A percentile compares a stretch with the other conserved stretches of the same genome.
Conservation (phyloP, 2,329 filamentous ascomycete genomes). For the Sclerotiophoma versabilis region DNA sequence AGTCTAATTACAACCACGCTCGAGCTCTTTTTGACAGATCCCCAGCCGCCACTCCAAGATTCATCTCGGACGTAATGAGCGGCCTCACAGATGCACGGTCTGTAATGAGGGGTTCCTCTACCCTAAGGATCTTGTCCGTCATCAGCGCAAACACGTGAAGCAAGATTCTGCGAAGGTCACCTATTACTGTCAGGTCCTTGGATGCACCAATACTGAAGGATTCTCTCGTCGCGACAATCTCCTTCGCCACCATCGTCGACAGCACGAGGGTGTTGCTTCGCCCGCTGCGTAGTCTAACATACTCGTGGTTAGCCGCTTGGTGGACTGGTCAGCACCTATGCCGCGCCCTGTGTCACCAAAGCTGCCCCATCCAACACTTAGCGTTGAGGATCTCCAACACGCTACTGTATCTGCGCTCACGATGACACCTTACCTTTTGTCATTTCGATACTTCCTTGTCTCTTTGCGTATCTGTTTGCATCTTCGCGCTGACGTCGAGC, state of each 20-base stretch:
- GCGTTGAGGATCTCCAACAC: not conserved
- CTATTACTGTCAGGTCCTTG: conserved; percentile 34
- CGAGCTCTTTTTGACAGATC: conserved; percentile 16
- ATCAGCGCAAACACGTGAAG: conserved; percentile 36
- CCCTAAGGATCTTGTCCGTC: conserved; percentile 44
- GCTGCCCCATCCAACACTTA: not conserved
- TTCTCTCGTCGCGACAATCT: conserved; percentile 48
- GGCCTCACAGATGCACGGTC: conserved; percentile 42
- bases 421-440: not conserved
- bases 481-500: not conserved
- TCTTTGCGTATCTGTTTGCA: not conserved
- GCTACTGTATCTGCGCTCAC: too few relatives aligned
- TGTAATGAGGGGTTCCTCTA: conserved; percentile 46
- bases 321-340: not conserved
- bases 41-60: conserved; percentile 44
- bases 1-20: conserved; percentile 20
- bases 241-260: conserved; percentile 41
- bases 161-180: conserved; percentile 16
- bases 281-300: not conserved
- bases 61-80: conserved; percentile 33
- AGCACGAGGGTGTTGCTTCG: conserved; percentile 27
- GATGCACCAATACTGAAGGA: conserved; percentile 37
- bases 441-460: not conserved
- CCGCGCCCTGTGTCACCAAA: not conserved
- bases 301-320: too few relatives aligned